These are phyloP conservation scores for Fusarium temperatum DNA, from an alignment of 2,329 filamentous ascomycete genomes.

Conservation along the genomic window DNA sequence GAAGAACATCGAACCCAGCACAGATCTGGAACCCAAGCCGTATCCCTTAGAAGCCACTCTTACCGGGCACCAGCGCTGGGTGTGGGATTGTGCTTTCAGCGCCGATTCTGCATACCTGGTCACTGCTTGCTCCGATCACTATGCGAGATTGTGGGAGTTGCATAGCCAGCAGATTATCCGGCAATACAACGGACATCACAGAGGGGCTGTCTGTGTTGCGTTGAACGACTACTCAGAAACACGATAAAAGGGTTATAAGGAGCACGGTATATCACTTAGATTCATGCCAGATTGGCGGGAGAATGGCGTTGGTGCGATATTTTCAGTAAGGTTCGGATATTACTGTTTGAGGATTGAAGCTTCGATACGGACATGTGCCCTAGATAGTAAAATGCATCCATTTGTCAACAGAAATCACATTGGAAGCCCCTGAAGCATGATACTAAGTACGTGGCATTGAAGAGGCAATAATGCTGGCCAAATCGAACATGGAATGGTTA, in stretches of 20 bases:
- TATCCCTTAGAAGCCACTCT: slow-evolving; percentile 88
- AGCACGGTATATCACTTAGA: slow-evolving; percentile 17
- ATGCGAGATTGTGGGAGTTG: slow-evolving; percentile 91
- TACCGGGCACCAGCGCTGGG: slow-evolving; percentile 92
- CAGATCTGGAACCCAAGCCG: slow-evolving; percentile 59
- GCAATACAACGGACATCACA: slow-evolving; percentile 94
- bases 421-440: not conserved
- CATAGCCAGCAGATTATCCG: slow-evolving; percentile 87
- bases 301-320: slow-evolving; percentile 37
- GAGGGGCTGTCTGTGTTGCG: slow-evolving; percentile 90
- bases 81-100: slow-evolving; percentile 96
- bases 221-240: slow-evolving; percentile 84
- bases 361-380: not conserved
- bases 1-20: slow-evolving; percentile 68
- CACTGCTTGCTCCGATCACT: slow-evolving; percentile 93
- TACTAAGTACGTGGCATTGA: not conserved
- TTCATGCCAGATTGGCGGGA: slow-evolving; percentile 19
- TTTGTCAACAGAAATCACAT: not conserved
- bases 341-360: slow-evolving; percentile 1
- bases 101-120: slow-evolving; percentile 93
- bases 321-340: slow-evolving; percentile 22
- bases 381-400: not conserved
- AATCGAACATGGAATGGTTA: not conserved
- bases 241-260: slow-evolving; percentile 44
- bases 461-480: not conserved